Base-by-base conservation (phyloP, 2,329 filamentous ascomycete species). In the Ophiostoma ips region DNA sequence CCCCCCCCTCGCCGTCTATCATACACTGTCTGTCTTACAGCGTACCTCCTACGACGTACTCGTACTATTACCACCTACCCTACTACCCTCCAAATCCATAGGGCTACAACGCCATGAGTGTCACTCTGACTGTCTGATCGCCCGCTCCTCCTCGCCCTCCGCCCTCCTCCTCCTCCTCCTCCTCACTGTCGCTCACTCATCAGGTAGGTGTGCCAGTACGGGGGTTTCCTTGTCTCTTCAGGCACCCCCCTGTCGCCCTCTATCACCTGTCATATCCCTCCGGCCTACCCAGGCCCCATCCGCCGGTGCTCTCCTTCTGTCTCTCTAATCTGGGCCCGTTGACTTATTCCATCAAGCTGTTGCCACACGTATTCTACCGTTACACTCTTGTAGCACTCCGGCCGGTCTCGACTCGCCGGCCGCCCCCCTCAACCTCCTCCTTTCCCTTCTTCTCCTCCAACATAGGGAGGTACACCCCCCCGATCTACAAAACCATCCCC, bases 401-500 rank as follows among this genome's bases (percentile, higher is more conserved):
- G 33, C 36, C 35, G 31, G 34, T 48, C 46, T 38, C 34, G 21
- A 35, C 34, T 48, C n/a, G 28, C 31, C 31, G 21, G 40, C 40
- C 31, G 18, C 16, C 44, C 19, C n/a, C 13, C 46, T 38, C 44
- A 11, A 11, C 11, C 46, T 3, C 15, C 19, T 9, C 37, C 37
- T 21, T 21, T 21, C 16, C 18, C 19, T 33, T 48, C n/a, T 18
- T 19, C 41, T 41, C 15, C 18, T 41, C 21, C 19, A 7, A 24
- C 38, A 24, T 13, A 6, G 24, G 15, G n/a, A n/a, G n/a, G 8
- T 16, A 28, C 24, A 24, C 24, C 34, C 34, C 41, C 41, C 28
- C 21, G 24, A 28, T 28, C 19, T 51, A 47, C 37, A 47, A 51
- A 47, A 51, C 44, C 31, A 46, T 28, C 37, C 31, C 28, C 28